phyloP scores from a whole-genome alignment of 116 monocot species.

The Zostera marina region DNA sequence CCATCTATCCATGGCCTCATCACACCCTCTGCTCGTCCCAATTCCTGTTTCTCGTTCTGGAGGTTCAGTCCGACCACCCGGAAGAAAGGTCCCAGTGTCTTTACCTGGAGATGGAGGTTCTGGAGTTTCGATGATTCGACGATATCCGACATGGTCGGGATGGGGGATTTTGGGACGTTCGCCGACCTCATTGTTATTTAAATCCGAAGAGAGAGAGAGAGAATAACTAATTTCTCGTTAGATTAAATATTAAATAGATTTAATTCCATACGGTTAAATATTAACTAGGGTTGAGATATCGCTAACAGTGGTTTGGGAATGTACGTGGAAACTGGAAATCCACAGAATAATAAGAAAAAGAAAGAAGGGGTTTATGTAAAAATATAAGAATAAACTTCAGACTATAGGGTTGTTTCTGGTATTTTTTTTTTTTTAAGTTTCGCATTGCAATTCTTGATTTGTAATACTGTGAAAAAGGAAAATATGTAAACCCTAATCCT shows the following conservation, averaged over 20 bases:
- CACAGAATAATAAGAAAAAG: too few species aligned
- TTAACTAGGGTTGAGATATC: slow-evolving; percentile 58
- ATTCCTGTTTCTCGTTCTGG: slow-evolving; percentile 15
- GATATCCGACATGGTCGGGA: slow-evolving; percentile 84
- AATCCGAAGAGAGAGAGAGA: not conserved
- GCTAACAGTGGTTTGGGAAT: slow-evolving; percentile 77
- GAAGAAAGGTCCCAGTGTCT: slow-evolving; percentile 69
- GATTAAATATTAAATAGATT: too few species aligned
- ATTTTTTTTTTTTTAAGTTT: too few species aligned
- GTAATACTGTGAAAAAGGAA: too few species aligned
- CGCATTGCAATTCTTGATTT: too few species aligned
- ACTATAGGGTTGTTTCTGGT: too few species aligned
- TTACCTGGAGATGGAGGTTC: slow-evolving; percentile 45
- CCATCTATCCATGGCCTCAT: slow-evolving; percentile 46
- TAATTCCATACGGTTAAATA: too few species aligned
- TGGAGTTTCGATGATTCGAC: slow-evolving; percentile 39
- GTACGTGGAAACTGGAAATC: slow-evolving; percentile 87
- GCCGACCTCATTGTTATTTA: not conserved
- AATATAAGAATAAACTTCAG: too few species aligned
- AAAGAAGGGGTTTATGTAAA: too few species aligned
- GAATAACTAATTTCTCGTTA: not conserved
- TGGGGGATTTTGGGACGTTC: not conserved
- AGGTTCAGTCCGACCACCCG: slow-evolving; percentile 21
- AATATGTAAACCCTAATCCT: too few species aligned
- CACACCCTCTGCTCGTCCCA: slow-evolving; percentile 65